phyloP scores from a whole-genome alignment of 2,329 filamentous ascomycete genomes.

The Ophiostoma angusticollis region DNA sequence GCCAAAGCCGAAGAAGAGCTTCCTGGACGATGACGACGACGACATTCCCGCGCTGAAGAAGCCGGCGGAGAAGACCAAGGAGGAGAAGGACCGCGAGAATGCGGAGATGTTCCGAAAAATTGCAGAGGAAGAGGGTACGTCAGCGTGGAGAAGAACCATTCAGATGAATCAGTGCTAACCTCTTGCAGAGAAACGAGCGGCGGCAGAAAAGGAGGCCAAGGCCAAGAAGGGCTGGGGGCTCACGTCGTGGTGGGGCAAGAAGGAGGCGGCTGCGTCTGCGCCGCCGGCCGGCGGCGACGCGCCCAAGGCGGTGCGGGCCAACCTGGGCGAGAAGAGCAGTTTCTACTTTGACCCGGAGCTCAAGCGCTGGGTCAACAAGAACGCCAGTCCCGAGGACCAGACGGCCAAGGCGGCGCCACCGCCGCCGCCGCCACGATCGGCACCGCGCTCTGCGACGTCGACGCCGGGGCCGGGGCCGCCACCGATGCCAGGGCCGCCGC shows the following conservation, averaged over 20 bases:
- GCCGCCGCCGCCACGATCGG: conserved; percentile 64
- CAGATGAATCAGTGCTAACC: conserved; percentile 5
- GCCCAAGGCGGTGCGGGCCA: conserved; percentile 70
- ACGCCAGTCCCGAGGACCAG: conserved; percentile 53
- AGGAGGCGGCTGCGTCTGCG: conserved; percentile 29
- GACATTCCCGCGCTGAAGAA: conserved; percentile 48
- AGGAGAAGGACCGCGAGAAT: conserved; percentile 63
- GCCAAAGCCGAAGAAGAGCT: conserved; percentile 57
- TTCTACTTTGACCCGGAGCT: conserved; percentile 94
- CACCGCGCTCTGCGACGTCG: conserved; percentile 36
- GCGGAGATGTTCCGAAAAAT: conserved; percentile 77
- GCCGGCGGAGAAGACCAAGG: conserved; percentile 45
- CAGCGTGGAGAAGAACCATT: too few species aligned
- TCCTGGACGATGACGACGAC: conserved; percentile 72
- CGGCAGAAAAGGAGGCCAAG: conserved; percentile 35
- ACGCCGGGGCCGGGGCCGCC: conserved; percentile 46
- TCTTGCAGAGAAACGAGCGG: conserved; percentile 45
- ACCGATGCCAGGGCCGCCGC: conserved; percentile 20
- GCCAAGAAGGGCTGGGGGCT: conserved; percentile 67
- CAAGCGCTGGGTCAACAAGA: conserved; percentile 98
- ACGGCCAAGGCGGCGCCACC: conserved; percentile 59
- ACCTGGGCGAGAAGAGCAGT: conserved; percentile 82
- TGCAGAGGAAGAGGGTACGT: conserved; percentile 60
- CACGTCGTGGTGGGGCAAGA: conserved; percentile 65
- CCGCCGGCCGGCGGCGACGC: conserved; percentile 24